phyloP scores from a whole-genome alignment of 2,329 filamentous ascomycete genomes.

The Amesomyces nigricolor region DNA sequence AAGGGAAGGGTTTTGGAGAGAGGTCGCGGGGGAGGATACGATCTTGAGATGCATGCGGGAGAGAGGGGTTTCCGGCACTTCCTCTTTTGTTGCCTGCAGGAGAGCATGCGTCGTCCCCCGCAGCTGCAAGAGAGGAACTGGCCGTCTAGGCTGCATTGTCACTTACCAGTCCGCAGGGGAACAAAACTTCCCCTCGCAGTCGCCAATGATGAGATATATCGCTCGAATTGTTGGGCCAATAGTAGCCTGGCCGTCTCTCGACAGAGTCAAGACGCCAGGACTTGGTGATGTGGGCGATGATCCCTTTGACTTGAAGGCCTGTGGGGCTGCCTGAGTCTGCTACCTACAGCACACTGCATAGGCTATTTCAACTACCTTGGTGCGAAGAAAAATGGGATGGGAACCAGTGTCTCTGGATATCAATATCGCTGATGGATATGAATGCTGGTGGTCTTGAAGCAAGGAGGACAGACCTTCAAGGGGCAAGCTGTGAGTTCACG shows the following conservation, averaged over 20 bases:
- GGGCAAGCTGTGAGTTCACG: too few relatives aligned
- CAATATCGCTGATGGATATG: too few relatives aligned
- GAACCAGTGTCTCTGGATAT: background rate
- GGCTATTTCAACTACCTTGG: too few relatives aligned
- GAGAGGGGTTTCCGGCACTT: background rate
- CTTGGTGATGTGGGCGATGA: too few relatives aligned
- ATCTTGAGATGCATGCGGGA: background rate
- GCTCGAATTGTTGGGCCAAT: conserved; percentile 1
- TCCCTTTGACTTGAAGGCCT: too few relatives aligned
- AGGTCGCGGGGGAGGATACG: background rate
- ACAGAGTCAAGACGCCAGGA: background rate
- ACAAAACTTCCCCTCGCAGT: too few relatives aligned
- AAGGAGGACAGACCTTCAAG: too few relatives aligned
- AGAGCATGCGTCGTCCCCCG: background rate
- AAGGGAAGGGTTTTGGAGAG: background rate
- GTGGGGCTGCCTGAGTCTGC: too few relatives aligned
- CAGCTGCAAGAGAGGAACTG: background rate
- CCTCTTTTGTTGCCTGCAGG: background rate
- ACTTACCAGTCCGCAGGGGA: background rate
- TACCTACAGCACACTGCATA: too few relatives aligned
- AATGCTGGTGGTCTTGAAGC: too few relatives aligned
- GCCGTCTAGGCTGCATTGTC: background rate
- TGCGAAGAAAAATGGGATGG: background rate
- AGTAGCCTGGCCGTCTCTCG: background rate
- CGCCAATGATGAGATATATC: background rate